These are phyloP conservation scores for Suillus discolor DNA, from an alignment of 768 basidiomycete genomes.

Conservation along the genomic window DNA sequence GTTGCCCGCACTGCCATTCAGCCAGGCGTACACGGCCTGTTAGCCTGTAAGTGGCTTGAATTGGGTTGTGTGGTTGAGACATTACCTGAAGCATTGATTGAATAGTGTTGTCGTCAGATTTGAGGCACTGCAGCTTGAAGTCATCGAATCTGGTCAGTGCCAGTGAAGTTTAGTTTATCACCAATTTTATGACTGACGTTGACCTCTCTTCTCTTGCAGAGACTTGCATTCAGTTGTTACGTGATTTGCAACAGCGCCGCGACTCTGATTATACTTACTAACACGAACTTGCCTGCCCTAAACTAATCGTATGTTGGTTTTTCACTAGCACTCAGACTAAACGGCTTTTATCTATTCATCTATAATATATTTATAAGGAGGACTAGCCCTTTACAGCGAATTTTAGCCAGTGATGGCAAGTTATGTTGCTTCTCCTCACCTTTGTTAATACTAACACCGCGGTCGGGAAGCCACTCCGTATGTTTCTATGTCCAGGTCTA, in stretches of 20 bases:
- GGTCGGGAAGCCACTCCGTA: background rate
- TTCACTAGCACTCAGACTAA: too few relatives aligned
- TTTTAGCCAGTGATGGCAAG: background rate
- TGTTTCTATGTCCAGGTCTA: background rate
- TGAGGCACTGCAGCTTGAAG: background rate
- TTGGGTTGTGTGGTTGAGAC: background rate
- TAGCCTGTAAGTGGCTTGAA: background rate
- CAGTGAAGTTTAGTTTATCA: background rate
- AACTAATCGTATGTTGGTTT: background rate
- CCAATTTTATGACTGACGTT: background rate
- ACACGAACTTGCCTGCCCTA: background rate
- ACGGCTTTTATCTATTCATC: too few relatives aligned
- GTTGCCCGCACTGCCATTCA: background rate
- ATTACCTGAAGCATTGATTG: background rate
- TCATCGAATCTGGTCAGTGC: background rate
- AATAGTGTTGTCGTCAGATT: too few relatives aligned
- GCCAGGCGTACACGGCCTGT: background rate
- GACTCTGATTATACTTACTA: too few relatives aligned
- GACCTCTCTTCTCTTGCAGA: background rate
- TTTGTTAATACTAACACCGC: background rate
- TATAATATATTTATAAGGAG: too few relatives aligned
- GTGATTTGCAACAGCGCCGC: too few relatives aligned
- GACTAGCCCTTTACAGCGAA: background rate
- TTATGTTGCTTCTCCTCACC: background rate
- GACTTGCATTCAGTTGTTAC: too few relatives aligned